Conservation (phyloP, 106 monocot species). For the Dactylorhiza incarnata region DNA sequence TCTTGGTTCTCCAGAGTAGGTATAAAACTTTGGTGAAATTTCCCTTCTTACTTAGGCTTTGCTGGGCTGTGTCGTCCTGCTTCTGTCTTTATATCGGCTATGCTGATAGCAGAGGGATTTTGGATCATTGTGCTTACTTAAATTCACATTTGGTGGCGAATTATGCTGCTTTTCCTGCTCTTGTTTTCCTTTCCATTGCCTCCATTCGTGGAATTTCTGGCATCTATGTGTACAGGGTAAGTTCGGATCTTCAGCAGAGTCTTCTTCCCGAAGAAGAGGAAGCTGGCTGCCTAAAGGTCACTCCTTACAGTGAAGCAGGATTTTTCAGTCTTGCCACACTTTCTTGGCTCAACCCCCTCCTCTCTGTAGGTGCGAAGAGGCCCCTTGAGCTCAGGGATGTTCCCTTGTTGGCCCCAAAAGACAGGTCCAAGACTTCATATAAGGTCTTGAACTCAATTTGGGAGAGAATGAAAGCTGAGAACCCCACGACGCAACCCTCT, state of each 20-base stretch:
- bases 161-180: constrained; percentile 40
- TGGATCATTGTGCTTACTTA: constrained; percentile 14
- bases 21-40: constrained; percentile 25
- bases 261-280: constrained; percentile 54
- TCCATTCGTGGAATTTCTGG: constrained; percentile 44
- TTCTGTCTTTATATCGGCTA: constrained; percentile 36
- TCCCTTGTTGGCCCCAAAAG: constrained; percentile 57
- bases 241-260: constrained; percentile 30
- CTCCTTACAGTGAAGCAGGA: constrained; percentile 77
- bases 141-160: constrained; percentile 43
- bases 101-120: constrained; percentile 26
- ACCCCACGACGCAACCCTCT: constrained; percentile 32
- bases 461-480: constrained; percentile 62
- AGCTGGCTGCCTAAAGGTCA: constrained; percentile 57
- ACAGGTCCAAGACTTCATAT: constrained; percentile 80
- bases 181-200: constrained; percentile 48
- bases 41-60: constrained; percentile 44
- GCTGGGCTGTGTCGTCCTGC: constrained; percentile 49
- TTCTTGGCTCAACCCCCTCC: constrained; percentile 64
- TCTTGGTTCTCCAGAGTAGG: constrained; percentile 26
- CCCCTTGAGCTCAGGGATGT: constrained; percentile 85
- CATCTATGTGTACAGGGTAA: constrained; percentile 19
- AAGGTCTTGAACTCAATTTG: constrained; percentile 65
- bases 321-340: constrained; percentile 51
- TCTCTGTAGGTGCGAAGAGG: constrained; percentile 61